These are phyloP conservation scores for Pseudogymnoascus sp. DNA, from an alignment of 2,329 filamentous ascomycete species.

Conservation along the genomic window DNA sequence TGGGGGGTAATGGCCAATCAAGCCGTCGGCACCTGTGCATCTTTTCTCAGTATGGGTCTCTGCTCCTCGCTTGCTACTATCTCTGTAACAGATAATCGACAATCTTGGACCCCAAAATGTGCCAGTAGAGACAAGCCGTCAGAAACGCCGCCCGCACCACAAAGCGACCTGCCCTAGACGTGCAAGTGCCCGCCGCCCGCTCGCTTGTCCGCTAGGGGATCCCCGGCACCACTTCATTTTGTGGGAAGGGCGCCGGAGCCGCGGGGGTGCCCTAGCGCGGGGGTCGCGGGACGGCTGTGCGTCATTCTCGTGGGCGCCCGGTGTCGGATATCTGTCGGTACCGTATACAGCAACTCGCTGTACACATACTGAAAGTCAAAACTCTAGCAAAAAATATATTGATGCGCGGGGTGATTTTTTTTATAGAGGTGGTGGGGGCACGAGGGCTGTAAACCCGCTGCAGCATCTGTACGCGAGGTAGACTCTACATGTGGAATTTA, in stretches of 20 bases:
- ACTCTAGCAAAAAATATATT: not conserved
- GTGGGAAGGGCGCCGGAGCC: not conserved
- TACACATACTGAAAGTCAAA: not conserved
- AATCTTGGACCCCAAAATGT: not conserved
- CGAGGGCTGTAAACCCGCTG: not conserved
- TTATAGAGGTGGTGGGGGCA: not conserved
- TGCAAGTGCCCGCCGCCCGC: not conserved
- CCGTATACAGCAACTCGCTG: not conserved
- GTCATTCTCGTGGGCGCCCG: not conserved
- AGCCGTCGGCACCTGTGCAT: not conserved
- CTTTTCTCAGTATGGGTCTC: not conserved
- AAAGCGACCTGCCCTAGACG: not conserved
- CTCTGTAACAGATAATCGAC: not conserved
- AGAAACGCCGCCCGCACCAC: not conserved
- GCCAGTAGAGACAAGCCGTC: not conserved
- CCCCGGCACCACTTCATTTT: not conserved
- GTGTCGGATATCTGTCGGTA: not conserved
- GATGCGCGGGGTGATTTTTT: not conserved
- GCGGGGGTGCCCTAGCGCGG: not conserved
- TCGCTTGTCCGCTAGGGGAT: not conserved
- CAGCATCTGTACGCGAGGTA: not conserved
- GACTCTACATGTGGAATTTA: not conserved
- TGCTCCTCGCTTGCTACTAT: not conserved
- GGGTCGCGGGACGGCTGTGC: not conserved
- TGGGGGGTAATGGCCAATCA: not conserved